These are phyloP conservation scores for Sugiyamaella marilandica DNA, from an alignment of 805 yeast species.

Conservation along the genomic window DNA sequence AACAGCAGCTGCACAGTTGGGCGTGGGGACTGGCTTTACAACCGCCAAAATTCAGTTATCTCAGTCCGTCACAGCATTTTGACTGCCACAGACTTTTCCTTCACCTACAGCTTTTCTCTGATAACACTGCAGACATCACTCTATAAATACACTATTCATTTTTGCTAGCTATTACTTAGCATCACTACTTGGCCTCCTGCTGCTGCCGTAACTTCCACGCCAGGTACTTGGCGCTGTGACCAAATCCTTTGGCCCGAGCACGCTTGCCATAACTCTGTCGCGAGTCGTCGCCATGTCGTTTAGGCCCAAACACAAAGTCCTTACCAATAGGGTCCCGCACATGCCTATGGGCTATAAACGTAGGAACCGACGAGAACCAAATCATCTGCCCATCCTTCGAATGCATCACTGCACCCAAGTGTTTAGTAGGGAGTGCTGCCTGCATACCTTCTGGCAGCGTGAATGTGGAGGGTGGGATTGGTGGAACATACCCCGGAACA, in stretches of 20 bases:
- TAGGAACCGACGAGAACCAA: constrained; percentile 28
- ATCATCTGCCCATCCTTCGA: constrained; percentile 19
- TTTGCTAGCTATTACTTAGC: too few relatives aligned
- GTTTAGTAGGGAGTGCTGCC: constrained; percentile 16
- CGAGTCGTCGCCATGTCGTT: constrained; percentile 21
- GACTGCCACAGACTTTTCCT: too few relatives aligned
- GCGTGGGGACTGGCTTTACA: too few relatives aligned
- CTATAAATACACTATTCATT: too few relatives aligned
- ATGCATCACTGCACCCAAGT: constrained; percentile 21
- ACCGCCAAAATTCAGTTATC: too few relatives aligned
- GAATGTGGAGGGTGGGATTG: constrained; percentile 33
- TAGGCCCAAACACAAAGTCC: constrained; percentile 20
- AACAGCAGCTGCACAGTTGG: too few relatives aligned
- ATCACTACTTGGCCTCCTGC: not conserved
- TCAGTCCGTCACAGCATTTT: too few relatives aligned
- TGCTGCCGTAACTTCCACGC: constrained; percentile 44
- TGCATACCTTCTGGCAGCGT: constrained; percentile 31
- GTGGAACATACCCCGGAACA: constrained; percentile 25
- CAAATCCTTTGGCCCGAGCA: constrained; percentile 38
- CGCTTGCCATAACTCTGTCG: constrained; percentile 28
- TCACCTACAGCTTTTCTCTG: too few relatives aligned
- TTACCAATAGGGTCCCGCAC: constrained; percentile 24
- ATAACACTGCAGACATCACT: too few relatives aligned
- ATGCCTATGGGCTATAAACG: constrained; percentile 19
- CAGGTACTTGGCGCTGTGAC: constrained; percentile 71